Evolutionary conservation across 2,329 filamentous ascomycete species (phyloP).

Genomic region (Rutstroemia sp.): DNA sequence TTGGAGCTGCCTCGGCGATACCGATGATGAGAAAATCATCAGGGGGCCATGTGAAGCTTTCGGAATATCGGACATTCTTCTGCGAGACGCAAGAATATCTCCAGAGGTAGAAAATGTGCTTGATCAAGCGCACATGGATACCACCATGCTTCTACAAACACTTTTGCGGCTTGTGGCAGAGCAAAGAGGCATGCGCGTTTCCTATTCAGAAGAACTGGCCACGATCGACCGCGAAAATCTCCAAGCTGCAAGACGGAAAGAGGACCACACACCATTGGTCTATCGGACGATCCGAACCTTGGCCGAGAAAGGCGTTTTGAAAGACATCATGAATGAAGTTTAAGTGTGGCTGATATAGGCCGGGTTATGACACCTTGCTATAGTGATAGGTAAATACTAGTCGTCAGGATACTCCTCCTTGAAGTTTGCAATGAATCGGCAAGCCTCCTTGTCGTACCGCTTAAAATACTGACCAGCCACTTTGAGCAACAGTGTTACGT

Average conservation of each 20-base stretch:
- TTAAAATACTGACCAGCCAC: conserved; percentile 84
- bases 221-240: conserved; percentile 41
- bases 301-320: conserved; percentile 56
- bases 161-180: conserved; percentile 35
- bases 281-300: conserved; percentile 63
- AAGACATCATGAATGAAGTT: conserved; percentile 30
- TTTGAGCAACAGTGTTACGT: conserved; percentile 54
- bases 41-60: conserved; percentile 12
- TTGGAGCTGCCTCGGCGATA: conserved; percentile 34
- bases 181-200: conserved; percentile 35
- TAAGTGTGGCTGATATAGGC: not conserved
- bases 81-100: conserved; percentile 10
- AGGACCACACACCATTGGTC: conserved; percentile 64
- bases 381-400: conserved; percentile 32
- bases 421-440: conserved; percentile 77
- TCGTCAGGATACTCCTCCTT: conserved; percentile 81
- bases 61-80: conserved; percentile 15
- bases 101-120: conserved; percentile 9
- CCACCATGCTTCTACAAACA: conserved; percentile 29
- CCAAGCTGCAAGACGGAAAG: conserved; percentile 47
- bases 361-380: not conserved
- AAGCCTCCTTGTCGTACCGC: conserved; percentile 61
- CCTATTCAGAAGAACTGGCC: conserved; percentile 42
- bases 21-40: conserved; percentile 1
- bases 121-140: conserved; percentile 11